phyloP scores from a whole-genome alignment of 1,139 yeast species.

The Protomyces inundatus region DNA sequence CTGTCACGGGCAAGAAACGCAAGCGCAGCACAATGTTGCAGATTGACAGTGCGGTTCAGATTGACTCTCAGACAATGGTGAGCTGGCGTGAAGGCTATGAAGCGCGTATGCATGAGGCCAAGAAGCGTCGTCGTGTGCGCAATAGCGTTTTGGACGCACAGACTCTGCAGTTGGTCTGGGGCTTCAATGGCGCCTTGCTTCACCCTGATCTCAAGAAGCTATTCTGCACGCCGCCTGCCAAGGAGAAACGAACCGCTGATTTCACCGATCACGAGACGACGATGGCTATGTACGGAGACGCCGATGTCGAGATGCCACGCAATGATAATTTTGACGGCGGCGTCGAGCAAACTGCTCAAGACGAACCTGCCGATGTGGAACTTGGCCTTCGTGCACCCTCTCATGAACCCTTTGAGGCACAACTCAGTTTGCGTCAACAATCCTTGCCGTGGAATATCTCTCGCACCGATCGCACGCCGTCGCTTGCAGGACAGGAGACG shows the following conservation, averaged over 20 bases:
- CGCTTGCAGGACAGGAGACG: not conserved
- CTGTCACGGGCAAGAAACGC: not conserved
- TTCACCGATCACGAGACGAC: not conserved
- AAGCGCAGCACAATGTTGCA: not conserved
- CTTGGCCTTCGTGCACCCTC: constrained; percentile 10
- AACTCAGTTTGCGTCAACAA: constrained; percentile 1
- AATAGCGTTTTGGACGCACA: not conserved
- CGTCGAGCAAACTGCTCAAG: not conserved
- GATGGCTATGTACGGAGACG: not conserved
- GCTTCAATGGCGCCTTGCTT: not conserved
- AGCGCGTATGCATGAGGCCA: not conserved
- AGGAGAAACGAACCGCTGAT: not conserved
- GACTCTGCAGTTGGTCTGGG: not conserved
- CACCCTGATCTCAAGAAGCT: constrained; percentile 1
- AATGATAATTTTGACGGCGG: not conserved
- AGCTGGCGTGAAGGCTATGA: not conserved
- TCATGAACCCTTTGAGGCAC: not conserved
- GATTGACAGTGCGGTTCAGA: not conserved
- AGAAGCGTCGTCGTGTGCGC: not conserved
- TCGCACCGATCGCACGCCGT: constrained; percentile 1
- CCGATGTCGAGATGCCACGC: not conserved
- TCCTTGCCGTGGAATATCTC: constrained; percentile 18
- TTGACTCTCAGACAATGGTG: not conserved
- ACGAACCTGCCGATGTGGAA: constrained; percentile 2
- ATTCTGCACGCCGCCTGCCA: not conserved